Evolutionary conservation across 305 asterid species (phyloP), one percentile per base, ranked within the genome.

Genomic region (Fraxinus paxiana): DNA sequence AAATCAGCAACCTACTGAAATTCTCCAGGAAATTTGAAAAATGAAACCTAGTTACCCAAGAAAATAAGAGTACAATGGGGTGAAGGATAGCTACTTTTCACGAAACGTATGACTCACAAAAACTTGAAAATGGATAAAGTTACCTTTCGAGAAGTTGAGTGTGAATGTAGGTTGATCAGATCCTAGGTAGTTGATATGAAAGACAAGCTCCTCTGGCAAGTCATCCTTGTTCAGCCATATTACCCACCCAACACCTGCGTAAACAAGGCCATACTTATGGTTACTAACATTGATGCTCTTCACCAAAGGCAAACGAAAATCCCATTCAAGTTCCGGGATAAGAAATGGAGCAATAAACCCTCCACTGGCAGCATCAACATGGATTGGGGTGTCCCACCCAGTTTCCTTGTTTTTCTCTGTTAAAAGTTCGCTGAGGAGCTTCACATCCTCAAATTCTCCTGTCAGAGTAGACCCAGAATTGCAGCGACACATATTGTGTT

Each of bases 341-440:
- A 90, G 65, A 73, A 91, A 91, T 0, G 95, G 95, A 59, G 92
- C 93, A 22, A 91, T 81, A 67, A 91, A 91, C 56, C 95, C 95
- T 80, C 95, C 93, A 73, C 95, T 91, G 4, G 93, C 95, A 6
- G 93, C 95, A 87, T 91, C 95, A 9, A 91, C 95, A 56, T 91
- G 95, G 51, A 91, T 90, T 0, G 93, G 95, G 38, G 90, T 86
- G 83, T 86, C 89, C 93, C 95, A 90, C 56, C 91, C 93, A n/a
- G 93, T 88, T 84, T 90, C 90, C 59, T 79, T 22, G 63, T 91
- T 91, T 90, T 91, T 90, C 77, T 84, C 48, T 0, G 73, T 26
- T 7, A 91, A 83, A 78, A 91, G 90, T 4, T 90, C 85, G n/a
- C 89, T 89, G 1, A 91, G 90, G 34, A 86, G 91, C 72, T 90